These are phyloP conservation scores for Coprinopsis marcescibilis DNA, from an alignment of 768 basidiomycete species.

Conservation along the genomic window DNA sequence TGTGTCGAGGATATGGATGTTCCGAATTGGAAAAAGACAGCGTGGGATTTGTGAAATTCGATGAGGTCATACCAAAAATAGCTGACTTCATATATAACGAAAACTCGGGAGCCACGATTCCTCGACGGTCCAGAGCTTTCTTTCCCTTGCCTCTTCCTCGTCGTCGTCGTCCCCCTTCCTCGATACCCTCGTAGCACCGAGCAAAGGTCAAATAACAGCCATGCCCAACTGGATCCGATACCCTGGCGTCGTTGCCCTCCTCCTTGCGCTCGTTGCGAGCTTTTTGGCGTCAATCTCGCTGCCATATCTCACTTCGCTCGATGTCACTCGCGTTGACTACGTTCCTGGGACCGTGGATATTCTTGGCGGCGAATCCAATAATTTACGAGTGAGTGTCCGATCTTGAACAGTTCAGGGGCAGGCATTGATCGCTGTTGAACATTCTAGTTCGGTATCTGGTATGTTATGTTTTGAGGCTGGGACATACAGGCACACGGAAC, in stretches of 20 bases:
- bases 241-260: constrained; percentile 49
- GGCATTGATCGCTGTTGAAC: constrained; percentile 5
- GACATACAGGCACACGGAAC: constrained; percentile 1
- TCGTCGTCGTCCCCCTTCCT: no score
- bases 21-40: no score
- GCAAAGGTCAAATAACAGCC: constrained; percentile 5
- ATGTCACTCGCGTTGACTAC: constrained; percentile 58
- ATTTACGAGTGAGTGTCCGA: constrained; percentile 47
- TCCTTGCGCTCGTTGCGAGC: constrained; percentile 58
- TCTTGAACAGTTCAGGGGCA: not conserved
- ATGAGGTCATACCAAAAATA: no score
- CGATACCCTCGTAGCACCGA: not conserved
- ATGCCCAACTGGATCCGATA: constrained; percentile 51
- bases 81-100: no score
- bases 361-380: constrained; percentile 32
- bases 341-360: constrained; percentile 23
- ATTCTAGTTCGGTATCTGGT: constrained; percentile 69
- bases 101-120: no score
- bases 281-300: constrained; percentile 68
- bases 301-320: constrained; percentile 61
- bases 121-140: no score
- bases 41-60: no score
- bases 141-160: no score
- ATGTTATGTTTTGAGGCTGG: constrained; percentile 11
- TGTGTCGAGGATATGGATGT: no score